Evolutionary conservation across 192 early-diverging fungal species (phyloP).

Genomic region (Podila epicladia): DNA sequence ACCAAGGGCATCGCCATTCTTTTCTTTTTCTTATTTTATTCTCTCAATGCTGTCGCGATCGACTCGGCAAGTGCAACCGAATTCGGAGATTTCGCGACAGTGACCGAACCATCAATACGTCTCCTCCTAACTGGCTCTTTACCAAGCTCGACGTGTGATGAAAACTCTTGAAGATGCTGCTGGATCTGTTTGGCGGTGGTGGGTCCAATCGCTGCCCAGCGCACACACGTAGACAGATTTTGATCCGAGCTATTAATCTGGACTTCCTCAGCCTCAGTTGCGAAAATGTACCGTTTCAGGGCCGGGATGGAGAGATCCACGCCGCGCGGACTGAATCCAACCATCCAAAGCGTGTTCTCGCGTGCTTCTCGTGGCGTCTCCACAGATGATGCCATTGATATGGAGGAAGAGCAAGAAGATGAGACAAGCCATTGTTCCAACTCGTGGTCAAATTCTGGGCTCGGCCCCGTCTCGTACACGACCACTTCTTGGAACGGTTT

Average conservation of each 20-base stretch:
- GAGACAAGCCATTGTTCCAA: conserved; percentile 7
- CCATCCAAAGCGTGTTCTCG: conserved; percentile 22
- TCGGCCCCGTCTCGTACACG: conserved; percentile 30
- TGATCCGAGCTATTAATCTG: not conserved
- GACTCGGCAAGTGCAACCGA: not conserved
- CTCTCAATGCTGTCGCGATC: not conserved
- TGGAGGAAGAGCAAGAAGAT: not conserved
- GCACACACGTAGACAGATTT: not conserved
- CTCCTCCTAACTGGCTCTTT: too few relatives aligned
- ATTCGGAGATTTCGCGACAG: not conserved
- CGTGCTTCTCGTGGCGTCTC: not conserved
- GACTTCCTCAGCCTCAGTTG: too few relatives aligned
- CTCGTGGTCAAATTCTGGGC: conserved; percentile 14
- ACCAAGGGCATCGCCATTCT: not conserved
- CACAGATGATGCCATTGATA: not conserved
- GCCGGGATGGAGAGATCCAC: conserved; percentile 14
- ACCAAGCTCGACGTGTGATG: not conserved
- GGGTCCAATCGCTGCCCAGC: conserved; percentile 34
- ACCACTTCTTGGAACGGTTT: conserved; percentile 29
- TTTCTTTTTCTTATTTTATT: not conserved
- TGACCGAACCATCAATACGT: not conserved
- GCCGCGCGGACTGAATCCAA: conserved; percentile 44
- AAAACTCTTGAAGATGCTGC: conserved; percentile 4
- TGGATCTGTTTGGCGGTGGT: conserved; percentile 30
- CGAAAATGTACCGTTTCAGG: not conserved